Evolutionary conservation across 148 eudicot genomes (phyloP).

Genomic region (Salicornia ramosissima): DNA sequence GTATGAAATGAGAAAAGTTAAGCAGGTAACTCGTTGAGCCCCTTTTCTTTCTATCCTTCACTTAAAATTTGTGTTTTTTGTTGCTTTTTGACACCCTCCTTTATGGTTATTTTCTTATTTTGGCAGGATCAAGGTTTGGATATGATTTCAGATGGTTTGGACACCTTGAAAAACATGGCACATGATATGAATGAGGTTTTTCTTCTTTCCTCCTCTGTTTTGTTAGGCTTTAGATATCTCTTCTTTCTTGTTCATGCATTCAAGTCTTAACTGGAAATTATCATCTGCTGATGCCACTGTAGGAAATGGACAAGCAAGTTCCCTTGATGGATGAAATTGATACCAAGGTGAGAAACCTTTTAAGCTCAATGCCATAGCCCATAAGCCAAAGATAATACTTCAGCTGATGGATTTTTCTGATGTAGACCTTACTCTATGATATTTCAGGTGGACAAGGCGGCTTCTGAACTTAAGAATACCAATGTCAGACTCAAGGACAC

Average conservation of each 20-base stretch:
- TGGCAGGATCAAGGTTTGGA: slow-evolving; percentile 92
- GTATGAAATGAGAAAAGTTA: slow-evolving; percentile 94
- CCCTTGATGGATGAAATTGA: slow-evolving; percentile 99
- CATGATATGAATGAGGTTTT: slow-evolving; percentile 98
- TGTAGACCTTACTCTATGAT: slow-evolving; percentile 3
- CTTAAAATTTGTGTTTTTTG: background rate
- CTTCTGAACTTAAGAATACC: slow-evolving; percentile 90
- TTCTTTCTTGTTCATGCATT: background rate
- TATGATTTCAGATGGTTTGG: slow-evolving; percentile 89
- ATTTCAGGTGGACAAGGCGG: slow-evolving; percentile 77
- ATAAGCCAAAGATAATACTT: no score
- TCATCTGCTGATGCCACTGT: slow-evolving; percentile 22
- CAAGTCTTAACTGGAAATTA: background rate
- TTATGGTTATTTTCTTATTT: slow-evolving; percentile 16
- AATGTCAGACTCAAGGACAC: slow-evolving; percentile 96
- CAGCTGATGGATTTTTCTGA: slow-evolving; percentile 1
- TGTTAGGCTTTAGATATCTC: background rate
- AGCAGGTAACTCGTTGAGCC: slow-evolving; percentile 43
- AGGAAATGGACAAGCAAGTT: slow-evolving; percentile 96
- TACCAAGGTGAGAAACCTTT: slow-evolving; percentile 50
- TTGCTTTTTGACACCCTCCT: slow-evolving; percentile 12
- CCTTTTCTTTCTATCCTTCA: background rate
- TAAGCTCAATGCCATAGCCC: background rate
- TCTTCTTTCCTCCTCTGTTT: slow-evolving; percentile 13
- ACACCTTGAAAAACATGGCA: slow-evolving; percentile 92